phyloP scores from a whole-genome alignment of 495 filamentous ascomycete species.

The Tuber magnatum region DNA sequence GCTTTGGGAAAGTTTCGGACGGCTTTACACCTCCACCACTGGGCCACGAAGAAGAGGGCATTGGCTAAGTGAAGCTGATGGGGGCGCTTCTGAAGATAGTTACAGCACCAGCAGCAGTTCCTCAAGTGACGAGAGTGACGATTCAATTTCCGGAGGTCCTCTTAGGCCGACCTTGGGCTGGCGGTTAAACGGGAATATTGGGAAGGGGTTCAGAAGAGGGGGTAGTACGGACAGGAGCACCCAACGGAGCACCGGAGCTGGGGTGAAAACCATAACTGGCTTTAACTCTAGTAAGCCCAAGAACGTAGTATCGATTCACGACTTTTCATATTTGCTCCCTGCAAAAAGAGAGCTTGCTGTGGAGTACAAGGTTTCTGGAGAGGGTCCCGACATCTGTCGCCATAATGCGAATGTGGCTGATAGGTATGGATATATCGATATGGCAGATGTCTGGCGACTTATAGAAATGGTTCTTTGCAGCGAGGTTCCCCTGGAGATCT shows the following conservation, averaged over 20 bases:
- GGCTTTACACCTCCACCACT: constrained; percentile 55
- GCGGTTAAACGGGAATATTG: constrained; percentile 31
- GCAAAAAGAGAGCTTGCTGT: constrained; percentile 67
- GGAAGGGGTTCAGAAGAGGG: constrained; percentile 27
- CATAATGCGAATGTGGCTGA: constrained; percentile 75
- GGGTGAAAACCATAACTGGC: constrained; percentile 31
- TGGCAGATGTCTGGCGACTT: constrained; percentile 79
- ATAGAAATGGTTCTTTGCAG: constrained; percentile 68
- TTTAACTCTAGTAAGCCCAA: constrained; percentile 41
- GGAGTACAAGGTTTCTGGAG: constrained; percentile 76
- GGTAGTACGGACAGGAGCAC: constrained; percentile 40
- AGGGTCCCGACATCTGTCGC: constrained; percentile 66
- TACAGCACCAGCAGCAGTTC: constrained; percentile 31
- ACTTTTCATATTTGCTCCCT: constrained; percentile 60
- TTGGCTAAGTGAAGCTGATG: constrained; percentile 46
- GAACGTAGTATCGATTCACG: constrained; percentile 62
- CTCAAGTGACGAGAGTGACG: constrained; percentile 37
- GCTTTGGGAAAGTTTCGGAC: constrained; percentile 81
- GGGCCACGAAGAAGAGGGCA: constrained; percentile 44
- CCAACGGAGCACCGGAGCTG: constrained; percentile 39
- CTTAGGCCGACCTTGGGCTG: constrained; percentile 34
- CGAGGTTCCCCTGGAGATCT: constrained; percentile 62
- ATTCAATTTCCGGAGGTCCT: constrained; percentile 23
- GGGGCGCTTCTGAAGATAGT: constrained; percentile 47
- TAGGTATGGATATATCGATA: constrained; percentile 62